phyloP scores from a whole-genome alignment of 345 rosid species.

The Clarkia xantiana region DNA sequence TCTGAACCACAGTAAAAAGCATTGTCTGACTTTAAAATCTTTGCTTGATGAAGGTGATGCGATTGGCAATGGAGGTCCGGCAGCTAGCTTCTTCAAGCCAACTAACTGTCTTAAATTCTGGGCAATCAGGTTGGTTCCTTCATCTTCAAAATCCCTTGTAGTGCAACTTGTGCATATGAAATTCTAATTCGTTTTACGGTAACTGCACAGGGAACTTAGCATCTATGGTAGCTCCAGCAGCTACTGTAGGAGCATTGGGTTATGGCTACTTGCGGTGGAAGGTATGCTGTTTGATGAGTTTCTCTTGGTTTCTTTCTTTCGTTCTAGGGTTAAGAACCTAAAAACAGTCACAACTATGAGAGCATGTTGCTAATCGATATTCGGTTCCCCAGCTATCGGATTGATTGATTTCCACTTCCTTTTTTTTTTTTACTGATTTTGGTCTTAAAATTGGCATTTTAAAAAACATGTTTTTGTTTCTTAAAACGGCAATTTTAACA shows the following conservation, averaged over 20 bases:
- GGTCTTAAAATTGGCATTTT: too few species aligned
- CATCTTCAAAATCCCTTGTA: background rate
- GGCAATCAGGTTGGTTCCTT: slow-evolving; percentile 17
- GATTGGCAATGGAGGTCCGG: slow-evolving; percentile 53
- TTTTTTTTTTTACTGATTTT: background rate
- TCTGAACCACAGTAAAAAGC: too few species aligned
- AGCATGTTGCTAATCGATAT: too few species aligned
- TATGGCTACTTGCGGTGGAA: slow-evolving; percentile 99
- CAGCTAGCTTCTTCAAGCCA: slow-evolving; percentile 47
- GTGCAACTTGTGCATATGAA: background rate
- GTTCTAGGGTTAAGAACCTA: background rate
- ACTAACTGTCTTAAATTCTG: slow-evolving; percentile 62
- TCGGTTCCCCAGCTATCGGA: too few species aligned
- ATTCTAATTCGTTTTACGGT: background rate
- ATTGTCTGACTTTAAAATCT: too few species aligned
- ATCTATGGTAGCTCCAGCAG: slow-evolving; percentile 54
- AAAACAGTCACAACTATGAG: too few species aligned
- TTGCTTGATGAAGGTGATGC: too few species aligned
- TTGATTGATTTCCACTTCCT: background rate
- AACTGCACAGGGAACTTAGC: slow-evolving; percentile 36
- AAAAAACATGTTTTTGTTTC: too few species aligned
- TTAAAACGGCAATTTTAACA: too few species aligned
- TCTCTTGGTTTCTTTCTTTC: background rate
- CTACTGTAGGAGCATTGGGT: slow-evolving; percentile 75
- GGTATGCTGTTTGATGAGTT: slow-evolving; percentile 22